Evolutionary conservation across 2,329 filamentous ascomycete species (phyloP), one percentile per base, ranked within the genome.

Genomic region (Coniochaeta ligniaria): DNA sequence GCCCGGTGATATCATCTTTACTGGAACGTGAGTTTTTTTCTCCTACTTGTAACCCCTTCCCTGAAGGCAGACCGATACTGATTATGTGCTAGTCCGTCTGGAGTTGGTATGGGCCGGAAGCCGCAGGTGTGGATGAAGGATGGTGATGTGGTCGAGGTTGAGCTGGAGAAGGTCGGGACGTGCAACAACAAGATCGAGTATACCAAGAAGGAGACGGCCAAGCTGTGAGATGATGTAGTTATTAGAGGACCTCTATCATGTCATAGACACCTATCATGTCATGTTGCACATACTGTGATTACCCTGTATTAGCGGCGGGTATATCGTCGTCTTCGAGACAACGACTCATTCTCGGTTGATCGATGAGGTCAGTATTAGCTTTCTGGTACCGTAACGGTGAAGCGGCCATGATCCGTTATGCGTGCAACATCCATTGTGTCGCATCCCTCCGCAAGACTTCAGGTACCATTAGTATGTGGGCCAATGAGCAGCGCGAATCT

Each of bases 81-180:
- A 22, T 36, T 12, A 14, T 22, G 17, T 24, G 28, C 17, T 57
- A 57, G 54, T 14, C 54, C 54, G 16, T 57, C 54, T 16, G 54
- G 54, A 22, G 54, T 57, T 36, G 54, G 86, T 1, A 87, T 89
- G 83, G 88, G 87, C 16, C 80, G 83, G 57, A 86, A 81, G 60
- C 87, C 88, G 3, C 83, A 81, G 61, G 66, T 89, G 11, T 91
- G 87, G 86, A 74, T 91, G 60, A 85, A 87, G 71, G 80, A 91
- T 70, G 86, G 87, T 5, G 89, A 91, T 70, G 74, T 85, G 24
- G 86, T 91, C 22, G 85, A 90, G 69, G 88, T 91, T 57, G 80
- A 78, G 7, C 77, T 91, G 1, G 86, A 91, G 66, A 77, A 80
- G 1, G 84, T 91, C 7, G 88, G 89, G 26, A 81, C 79, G 16